Conservation (phyloP, 331 rosid genomes). For the Rhamnella rubrinervis region DNA sequence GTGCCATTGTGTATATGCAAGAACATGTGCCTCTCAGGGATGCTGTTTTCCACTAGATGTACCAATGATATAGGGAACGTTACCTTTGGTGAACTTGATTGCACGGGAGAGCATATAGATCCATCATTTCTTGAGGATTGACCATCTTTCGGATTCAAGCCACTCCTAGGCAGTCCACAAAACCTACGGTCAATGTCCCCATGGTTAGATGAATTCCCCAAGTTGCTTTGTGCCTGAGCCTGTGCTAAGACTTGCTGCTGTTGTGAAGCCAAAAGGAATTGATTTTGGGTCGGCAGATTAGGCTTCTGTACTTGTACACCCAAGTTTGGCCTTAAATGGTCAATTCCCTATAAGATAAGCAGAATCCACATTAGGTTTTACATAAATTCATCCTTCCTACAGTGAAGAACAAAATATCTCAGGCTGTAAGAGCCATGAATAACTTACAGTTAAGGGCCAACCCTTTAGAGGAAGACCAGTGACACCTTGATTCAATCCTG, state of each 20-base stretch:
- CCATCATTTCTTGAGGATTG: constrained; percentile 67
- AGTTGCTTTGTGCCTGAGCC: constrained; percentile 69
- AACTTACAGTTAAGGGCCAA: constrained; percentile 89
- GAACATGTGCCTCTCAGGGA: not conserved
- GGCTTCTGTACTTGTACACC: constrained; percentile 84
- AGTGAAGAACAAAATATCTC: not conserved
- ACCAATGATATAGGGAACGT: not conserved
- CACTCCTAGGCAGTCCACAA: constrained; percentile 62
- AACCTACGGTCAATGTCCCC: constrained; percentile 78
- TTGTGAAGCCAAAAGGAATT: constrained; percentile 70
- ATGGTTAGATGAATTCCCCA: constrained; percentile 51
- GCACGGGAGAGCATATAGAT: constrained; percentile 78
- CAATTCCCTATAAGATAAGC: constrained; percentile 53
- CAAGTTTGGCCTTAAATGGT: constrained; percentile 69
- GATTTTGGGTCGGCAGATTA: constrained; percentile 65
- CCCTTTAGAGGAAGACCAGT: constrained; percentile 80
- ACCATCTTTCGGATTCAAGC: constrained; percentile 64
- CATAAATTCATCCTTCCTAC: not conserved
- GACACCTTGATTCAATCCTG: constrained; percentile 72
- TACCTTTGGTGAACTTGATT: constrained; percentile 81
- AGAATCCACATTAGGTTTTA: not conserved
- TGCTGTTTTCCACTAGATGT: too few relatives aligned
- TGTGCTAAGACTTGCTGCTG: constrained; percentile 79
- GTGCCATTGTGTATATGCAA: not conserved
- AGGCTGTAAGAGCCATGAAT: constrained; percentile 7